Evolutionary conservation across 1,284 basidiomycete species (phyloP).

Genomic region (Microbotryum saponariae): DNA sequence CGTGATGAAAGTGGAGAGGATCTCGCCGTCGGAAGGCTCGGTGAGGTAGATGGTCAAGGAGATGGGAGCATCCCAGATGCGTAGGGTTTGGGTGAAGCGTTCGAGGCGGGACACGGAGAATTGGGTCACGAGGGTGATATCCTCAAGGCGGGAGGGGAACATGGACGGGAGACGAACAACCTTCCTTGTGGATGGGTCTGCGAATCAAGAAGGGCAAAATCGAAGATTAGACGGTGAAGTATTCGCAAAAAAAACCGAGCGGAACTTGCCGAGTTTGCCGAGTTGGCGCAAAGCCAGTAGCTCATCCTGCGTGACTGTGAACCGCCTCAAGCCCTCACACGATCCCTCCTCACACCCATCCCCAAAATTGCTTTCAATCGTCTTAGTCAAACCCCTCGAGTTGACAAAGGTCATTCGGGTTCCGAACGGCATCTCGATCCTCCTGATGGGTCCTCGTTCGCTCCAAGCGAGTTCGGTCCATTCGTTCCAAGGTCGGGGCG

Average conservation of each 20-base stretch:
- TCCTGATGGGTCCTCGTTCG: neutral
- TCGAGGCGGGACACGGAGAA: constrained; percentile 17
- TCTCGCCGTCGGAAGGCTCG: constrained; percentile 9
- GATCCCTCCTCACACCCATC: neutral
- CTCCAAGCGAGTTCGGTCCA: too few species aligned
- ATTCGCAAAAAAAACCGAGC: neutral
- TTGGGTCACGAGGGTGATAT: constrained; percentile 24
- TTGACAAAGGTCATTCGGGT: neutral
- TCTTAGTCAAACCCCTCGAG: neutral
- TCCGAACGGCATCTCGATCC: constrained; percentile 9
- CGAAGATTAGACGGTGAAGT: neutral
- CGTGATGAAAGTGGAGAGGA: neutral
- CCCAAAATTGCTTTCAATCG: neutral
- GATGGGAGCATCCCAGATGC: constrained; percentile 15
- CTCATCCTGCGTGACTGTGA: constrained; percentile 2
- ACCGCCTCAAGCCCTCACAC: neutral
- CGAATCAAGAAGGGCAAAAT: neutral
- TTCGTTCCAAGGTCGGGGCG: too few species aligned
- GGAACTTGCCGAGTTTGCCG: constrained; percentile 2
- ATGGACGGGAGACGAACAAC: neutral
- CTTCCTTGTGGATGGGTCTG: neutral
- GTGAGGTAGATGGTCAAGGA: constrained; percentile 22
- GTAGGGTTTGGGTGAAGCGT: constrained; percentile 19
- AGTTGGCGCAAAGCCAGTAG: constrained; percentile 7
- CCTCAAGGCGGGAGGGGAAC: neutral